Conservation (phyloP, 106 monocot species). For the Ottelia alismoides region DNA sequence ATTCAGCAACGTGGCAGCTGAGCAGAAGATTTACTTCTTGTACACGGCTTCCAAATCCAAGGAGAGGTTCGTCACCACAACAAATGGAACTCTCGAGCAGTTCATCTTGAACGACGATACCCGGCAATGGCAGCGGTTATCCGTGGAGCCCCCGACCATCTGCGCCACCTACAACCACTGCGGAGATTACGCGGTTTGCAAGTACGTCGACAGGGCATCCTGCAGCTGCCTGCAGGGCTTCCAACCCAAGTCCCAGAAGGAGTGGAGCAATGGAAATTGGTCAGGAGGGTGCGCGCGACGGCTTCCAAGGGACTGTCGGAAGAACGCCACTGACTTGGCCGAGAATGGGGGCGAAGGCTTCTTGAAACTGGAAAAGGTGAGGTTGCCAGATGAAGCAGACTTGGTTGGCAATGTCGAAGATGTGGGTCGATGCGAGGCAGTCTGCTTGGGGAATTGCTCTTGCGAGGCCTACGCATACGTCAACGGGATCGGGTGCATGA, state of each 20-base stretch:
- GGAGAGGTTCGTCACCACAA: not conserved
- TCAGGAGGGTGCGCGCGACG: not conserved
- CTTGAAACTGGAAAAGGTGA: not conserved
- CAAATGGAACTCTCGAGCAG: not conserved
- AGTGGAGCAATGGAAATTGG: slow-evolving; percentile 1
- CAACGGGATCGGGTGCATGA: slow-evolving; percentile 3
- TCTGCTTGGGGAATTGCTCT: not conserved
- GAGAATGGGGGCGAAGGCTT: not conserved
- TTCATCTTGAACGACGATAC: not conserved
- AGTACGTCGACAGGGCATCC: not conserved
- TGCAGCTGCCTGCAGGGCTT: not conserved
- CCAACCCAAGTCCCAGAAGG: not conserved
- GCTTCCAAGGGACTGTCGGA: not conserved
- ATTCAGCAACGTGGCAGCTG: not conserved
- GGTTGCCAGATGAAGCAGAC: not conserved
- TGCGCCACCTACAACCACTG: not conserved
- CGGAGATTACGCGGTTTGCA: not conserved
- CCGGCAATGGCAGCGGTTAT: not conserved
- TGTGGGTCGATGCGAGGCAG: not conserved
- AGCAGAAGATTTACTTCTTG: not conserved
- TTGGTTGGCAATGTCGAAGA: not conserved
- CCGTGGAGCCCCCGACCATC: not conserved
- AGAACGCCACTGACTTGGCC: not conserved
- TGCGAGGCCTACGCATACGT: not conserved
- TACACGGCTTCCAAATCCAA: not conserved